Evolutionary conservation across 2,329 filamentous ascomycete species (phyloP), one percentile per base, ranked within the genome.

Genomic region (Fusarium sp.): DNA sequence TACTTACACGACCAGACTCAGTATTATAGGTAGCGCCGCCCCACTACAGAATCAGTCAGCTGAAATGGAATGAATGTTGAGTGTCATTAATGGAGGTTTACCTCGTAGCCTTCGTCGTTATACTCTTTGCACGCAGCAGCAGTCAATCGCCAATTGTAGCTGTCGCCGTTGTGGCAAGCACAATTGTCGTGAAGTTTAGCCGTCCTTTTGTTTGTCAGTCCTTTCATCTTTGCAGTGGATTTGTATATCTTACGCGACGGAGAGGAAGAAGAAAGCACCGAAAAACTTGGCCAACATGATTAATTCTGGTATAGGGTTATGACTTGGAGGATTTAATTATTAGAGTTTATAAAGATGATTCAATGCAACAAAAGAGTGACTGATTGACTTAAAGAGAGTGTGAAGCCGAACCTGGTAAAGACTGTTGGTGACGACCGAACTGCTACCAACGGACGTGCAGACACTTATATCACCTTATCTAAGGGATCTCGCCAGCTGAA

Each of bases 81-180:
- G 20, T 23, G 20, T 23, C 20, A 23, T 23, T 23, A 23, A 23
- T 23, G 20, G 20, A 23, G 20, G 20, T 23, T 23, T 49, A 70
- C 73, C 68, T 75, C 46, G 32, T 68, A 66, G 13, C 5, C 52
- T 12, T 58, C 40, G 5, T 71, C 57, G 7, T 70, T 70, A 54
- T 75, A 75, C 7, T 60, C 50, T 0, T 53, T 41, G 58, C 73
- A 75, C 6, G 73, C 73, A 33, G 62, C 59, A 17, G 41, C 69
- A 5, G 73, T 75, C 7, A 75, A 55, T 9, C 73, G 73, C 53
- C 48, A 73, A 50, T 73, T 75, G 26, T 71, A 71, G 30, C 60
- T 70, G 3, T 75, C 67, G 2, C 73, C 73, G 17, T 75, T 75
- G 5, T 72, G 64, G 20, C 73, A 75, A 2, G 70, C 45, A 44